A percentile compares a stretch with the other conserved stretches of the same genome.
These are phyloP conservation scores for Hypomyces perniciosus DNA, from an alignment of 2,329 filamentous ascomycete species.

Conservation along the genomic window DNA sequence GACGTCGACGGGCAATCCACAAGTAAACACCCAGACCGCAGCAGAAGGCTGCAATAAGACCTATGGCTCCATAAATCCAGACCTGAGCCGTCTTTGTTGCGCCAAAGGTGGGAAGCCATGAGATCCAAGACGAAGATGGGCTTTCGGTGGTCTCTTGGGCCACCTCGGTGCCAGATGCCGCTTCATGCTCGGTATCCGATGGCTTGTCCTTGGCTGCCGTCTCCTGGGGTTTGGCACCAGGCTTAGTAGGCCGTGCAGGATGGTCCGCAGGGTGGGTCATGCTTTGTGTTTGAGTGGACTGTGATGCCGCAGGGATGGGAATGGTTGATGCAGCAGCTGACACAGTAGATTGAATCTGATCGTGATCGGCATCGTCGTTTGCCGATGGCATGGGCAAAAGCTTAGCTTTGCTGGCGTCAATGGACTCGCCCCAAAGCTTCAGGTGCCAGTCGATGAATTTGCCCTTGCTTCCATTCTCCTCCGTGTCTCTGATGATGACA, in stretches of 20 bases:
- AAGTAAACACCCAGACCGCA: slow-evolving; percentile 74
- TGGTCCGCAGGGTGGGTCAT: slow-evolving; percentile 53
- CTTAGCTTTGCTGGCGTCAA: slow-evolving; percentile 66
- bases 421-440: slow-evolving; percentile 87
- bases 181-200: slow-evolving; percentile 19
- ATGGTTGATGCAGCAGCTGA: slow-evolving; percentile 21
- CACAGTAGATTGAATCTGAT: slow-evolving; percentile 54
- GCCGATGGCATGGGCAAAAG: slow-evolving; percentile 76
- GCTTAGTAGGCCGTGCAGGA: slow-evolving; percentile 56
- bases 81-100: slow-evolving; percentile 79
- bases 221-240: slow-evolving; percentile 29
- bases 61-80: slow-evolving; percentile 87
- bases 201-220: slow-evolving; percentile 15
- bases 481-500: slow-evolving; percentile 78
- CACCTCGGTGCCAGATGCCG: slow-evolving; percentile 25
- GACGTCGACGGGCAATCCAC: slow-evolving; percentile 70
- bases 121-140: slow-evolving; percentile 67
- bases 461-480: slow-evolving; percentile 69
- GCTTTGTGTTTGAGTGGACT: slow-evolving; percentile 37
- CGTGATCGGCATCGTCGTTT: slow-evolving; percentile 78
- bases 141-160: slow-evolving; percentile 35
- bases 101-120: slow-evolving; percentile 86
- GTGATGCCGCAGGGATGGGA: slow-evolving; percentile 43
- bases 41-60: slow-evolving; percentile 83
- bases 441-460: slow-evolving; percentile 87